phyloP scores from a whole-genome alignment of 23 red algal species.

The Gracilaria caudata region DNA sequence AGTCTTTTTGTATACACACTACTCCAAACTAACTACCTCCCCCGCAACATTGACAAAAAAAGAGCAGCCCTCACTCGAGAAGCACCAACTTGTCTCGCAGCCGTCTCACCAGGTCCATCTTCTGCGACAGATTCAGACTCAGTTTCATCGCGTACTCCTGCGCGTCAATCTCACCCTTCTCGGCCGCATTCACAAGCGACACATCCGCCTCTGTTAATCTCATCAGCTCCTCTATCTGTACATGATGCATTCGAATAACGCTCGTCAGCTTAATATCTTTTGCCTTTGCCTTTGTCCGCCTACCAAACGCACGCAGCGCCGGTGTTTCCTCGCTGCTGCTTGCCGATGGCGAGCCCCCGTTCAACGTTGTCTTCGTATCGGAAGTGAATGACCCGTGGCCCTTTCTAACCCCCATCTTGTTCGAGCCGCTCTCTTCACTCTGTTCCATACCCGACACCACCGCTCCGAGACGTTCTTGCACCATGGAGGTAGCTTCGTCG shows the following conservation, averaged over 20 bases:
- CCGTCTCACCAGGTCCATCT: conserved; percentile 55
- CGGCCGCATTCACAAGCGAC: conserved; percentile 58
- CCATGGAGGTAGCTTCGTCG: conserved; percentile 37
- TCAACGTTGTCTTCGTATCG: not conserved
- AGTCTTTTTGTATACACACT: conserved; percentile 18
- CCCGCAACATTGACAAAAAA: no score
- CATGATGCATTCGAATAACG: conserved; percentile 62
- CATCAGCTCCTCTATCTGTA: conserved; percentile 72
- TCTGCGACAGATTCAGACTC: conserved; percentile 59
- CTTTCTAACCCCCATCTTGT: not conserved
- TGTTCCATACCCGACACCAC: not conserved
- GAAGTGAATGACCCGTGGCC: not conserved
- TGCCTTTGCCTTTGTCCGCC: not conserved
- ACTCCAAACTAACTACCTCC: not conserved
- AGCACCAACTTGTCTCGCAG: conserved; percentile 48
- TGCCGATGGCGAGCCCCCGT: not conserved
- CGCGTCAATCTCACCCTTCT: conserved; percentile 68
- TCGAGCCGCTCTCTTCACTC: not conserved
- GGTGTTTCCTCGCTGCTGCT: conserved; percentile 5
- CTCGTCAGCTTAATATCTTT: conserved; percentile 8
- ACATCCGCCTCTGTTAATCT: conserved; percentile 62
- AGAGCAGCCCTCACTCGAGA: no score
- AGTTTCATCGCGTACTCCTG: conserved; percentile 65
- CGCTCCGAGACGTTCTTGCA: conserved; percentile 22
- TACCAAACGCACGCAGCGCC: not conserved